phyloP scores from a whole-genome alignment of 306 rosid species.

The Cicer bijugum region DNA sequence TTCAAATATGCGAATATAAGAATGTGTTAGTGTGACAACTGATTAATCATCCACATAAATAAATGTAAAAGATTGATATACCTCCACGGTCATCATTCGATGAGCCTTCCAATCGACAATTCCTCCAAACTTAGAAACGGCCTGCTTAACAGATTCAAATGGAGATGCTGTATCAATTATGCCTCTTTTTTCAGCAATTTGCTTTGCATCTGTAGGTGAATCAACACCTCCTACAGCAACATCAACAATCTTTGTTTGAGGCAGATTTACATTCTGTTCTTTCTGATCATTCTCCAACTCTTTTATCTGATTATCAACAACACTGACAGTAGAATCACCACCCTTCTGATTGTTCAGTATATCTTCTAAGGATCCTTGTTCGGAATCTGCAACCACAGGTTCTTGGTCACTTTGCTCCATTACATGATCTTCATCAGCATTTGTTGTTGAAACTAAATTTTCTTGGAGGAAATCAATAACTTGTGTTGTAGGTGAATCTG shows the following conservation, averaged over 20 bases:
- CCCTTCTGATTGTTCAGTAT: constrained; percentile 20
- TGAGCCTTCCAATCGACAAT: constrained; percentile 99
- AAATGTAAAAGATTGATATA: constrained; percentile 42
- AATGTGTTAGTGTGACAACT: too few species aligned
- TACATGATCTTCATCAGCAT: constrained; percentile 31
- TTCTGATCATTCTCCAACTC: constrained; percentile 40
- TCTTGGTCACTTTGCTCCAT: constrained; percentile 42
- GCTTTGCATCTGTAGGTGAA: constrained; percentile 51
- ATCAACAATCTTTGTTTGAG: constrained; percentile 41
- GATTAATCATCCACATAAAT: too few species aligned
- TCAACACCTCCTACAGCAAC: constrained; percentile 30
- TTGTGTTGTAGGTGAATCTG: constrained; percentile 42
- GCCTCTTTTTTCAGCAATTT: constrained; percentile 56
- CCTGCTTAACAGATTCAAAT: constrained; percentile 95
- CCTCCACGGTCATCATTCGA: constrained; percentile 80
- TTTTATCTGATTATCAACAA: constrained; percentile 24
- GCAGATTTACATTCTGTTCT: constrained; percentile 24
- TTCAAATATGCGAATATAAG: too few species aligned
- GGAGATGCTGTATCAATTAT: constrained; percentile 89
- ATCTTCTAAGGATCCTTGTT: constrained; percentile 36
- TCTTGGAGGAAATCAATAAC: constrained; percentile 38
- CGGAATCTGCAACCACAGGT: constrained; percentile 37
- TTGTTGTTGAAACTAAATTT: constrained; percentile 48
- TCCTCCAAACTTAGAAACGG: constrained; percentile 97
- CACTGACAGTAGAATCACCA: constrained; percentile 20